Evolutionary conservation across 2,329 filamentous ascomycete genomes (phyloP).

Genomic region (Amphichorda felina): DNA sequence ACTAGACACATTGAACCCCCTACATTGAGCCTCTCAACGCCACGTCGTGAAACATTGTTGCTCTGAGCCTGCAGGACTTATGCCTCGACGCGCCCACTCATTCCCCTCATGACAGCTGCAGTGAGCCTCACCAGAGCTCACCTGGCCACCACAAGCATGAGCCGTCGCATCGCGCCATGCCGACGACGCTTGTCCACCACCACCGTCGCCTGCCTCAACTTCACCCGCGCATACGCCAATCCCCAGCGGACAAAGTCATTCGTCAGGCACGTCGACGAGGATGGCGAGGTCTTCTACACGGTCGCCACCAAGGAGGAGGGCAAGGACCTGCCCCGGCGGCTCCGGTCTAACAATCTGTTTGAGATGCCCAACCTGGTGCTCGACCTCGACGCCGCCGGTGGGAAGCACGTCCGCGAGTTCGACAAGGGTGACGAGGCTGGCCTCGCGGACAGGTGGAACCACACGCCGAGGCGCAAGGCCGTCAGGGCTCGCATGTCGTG

Average conservation of each 20-base stretch:
- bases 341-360: conserved; percentile 7
- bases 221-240: no score
- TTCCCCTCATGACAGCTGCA: no score
- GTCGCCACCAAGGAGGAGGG: conserved; percentile 1
- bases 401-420: conserved; percentile 27
- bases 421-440: conserved; percentile 21
- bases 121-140: no score
- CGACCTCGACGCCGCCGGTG: conserved; percentile 39
- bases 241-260: neutral
- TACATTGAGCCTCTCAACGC: no score
- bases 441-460: conserved; percentile 12
- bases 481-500: conserved; percentile 8
- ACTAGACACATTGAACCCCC: no score
- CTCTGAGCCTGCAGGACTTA: no score
- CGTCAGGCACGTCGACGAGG: neutral
- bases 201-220: no score
- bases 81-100: no score
- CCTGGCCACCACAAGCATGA: no score
- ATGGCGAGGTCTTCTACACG: conserved; percentile 4
- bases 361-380: conserved; percentile 30
- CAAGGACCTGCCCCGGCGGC: neutral
- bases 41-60: no score
- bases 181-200: no score
- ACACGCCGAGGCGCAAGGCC: neutral
- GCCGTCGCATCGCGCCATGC: no score